Evolutionary conservation across 192 early-diverging fungal genomes (phyloP).

Genomic region (Coemansia nantahalensis): DNA sequence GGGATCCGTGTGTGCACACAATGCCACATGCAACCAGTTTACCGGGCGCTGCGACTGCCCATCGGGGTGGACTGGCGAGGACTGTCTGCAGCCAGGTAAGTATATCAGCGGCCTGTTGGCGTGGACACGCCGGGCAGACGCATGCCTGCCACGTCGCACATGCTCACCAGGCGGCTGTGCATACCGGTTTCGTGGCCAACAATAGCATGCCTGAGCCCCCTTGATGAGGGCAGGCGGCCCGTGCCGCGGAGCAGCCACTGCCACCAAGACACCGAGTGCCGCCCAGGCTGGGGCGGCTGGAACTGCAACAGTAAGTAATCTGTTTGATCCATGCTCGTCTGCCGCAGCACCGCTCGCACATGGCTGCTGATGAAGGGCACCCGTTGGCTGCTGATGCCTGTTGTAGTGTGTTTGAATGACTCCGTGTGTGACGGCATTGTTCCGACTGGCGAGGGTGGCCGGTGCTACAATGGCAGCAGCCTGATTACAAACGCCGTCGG

Average conservation of each 20-base stretch:
- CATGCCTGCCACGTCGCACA: no score
- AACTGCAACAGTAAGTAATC: slow-evolving; percentile 84
- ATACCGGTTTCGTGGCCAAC: no score
- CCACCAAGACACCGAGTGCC: slow-evolving; percentile 66
- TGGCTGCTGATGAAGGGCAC: no score
- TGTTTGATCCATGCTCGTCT: no score
- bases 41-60: slow-evolving; percentile 76
- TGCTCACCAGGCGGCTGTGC: no score
- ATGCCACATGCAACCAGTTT: slow-evolving; percentile 68
- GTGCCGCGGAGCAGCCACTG: slow-evolving; percentile 53
- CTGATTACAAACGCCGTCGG: slow-evolving; percentile 67
- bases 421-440: slow-evolving; percentile 64
- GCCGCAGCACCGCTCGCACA: no score
- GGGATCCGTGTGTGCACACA: slow-evolving; percentile 70
- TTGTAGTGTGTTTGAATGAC: slow-evolving; percentile 62
- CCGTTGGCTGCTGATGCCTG: no score
- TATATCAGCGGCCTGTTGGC: no score
- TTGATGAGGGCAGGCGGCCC: slow-evolving; percentile 61
- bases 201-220: slow-evolving; percentile 71
- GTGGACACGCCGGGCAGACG: no score
- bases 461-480: slow-evolving; percentile 72
- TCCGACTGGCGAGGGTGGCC: slow-evolving; percentile 67
- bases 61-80: slow-evolving; percentile 75
- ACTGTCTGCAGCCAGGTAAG: slow-evolving; percentile 66
- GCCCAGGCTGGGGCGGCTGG: slow-evolving; percentile 87